Evolutionary conservation across 768 basidiomycete species (phyloP), one percentile per base, ranked within the genome.

Genomic region (Tylopilus cervinicoccineus): DNA sequence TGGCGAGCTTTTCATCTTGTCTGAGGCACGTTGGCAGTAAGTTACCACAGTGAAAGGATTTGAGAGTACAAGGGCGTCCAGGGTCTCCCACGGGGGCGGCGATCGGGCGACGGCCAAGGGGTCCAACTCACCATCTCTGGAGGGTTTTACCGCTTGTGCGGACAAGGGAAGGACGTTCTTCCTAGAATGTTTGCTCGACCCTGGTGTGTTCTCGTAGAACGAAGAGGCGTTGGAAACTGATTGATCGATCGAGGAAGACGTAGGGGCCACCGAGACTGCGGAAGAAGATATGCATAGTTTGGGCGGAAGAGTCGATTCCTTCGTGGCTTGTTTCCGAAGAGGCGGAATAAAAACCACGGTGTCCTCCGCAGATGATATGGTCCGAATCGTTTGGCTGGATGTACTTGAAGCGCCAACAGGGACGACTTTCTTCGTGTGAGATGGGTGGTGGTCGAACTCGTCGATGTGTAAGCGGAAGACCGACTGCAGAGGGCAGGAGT

Each of bases 381-480:
- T 51, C 24, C 43, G 53, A 34, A 50, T 52, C 2, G 26, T 16
- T 3, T 50, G 14, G 4, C 17, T 34, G 14, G 41, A 38, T 14
- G 31, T 28, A 7, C 32, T 48, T 24, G 52, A 19, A 7, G 4
- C 17, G 8, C 16, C 17, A 37, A 31, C 7, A 24, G 37, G 29
- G 38, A 11, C 19, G 10, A 6, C 14, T 4, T 50, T 52, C 33
- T 48, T 48, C 31, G 41, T 5, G n/a, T 13, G 51, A 23, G 53
- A 37, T 6, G 38, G 41, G 20, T 10, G 16, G 33, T 48, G 47
- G 26, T 44, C 9, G 20, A 65, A 53, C 6, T 56, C 17, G 22
- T 58, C 39, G 22, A 67, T 23, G 16, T 67, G 65, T 10, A 69
- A 4, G 28, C 61, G 64, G 45, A 67, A 67, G 10, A 57, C 56